Evolutionary conservation across 2,329 filamentous ascomycete species (phyloP), one percentile per base, ranked within the genome.

Genomic region (Fusarium sp.): DNA sequence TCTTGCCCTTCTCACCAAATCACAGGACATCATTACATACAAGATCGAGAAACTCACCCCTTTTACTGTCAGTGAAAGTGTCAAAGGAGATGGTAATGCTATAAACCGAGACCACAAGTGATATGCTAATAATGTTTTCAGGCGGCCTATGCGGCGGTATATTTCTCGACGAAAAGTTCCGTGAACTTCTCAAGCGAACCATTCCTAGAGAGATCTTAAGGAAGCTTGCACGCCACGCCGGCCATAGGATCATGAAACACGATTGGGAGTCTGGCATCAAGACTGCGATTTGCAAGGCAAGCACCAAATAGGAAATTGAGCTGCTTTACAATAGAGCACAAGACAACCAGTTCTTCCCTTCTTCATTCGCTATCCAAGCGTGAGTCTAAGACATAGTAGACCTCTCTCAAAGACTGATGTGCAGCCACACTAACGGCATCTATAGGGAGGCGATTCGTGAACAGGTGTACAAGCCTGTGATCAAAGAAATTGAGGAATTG

Each of bases 1-100:
- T 6, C 11, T n/a, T 23, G 4, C 4, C 6, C 16, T 26, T 40
- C 46, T 63, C 18, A 62, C 45, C 16, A 23, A 10, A 5, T 7
- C 6, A 2, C 8, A 44, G 80, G 81, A 83, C 11, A 67, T 83
- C 11, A 82, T 83, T 46, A 81, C 75, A 15, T 83, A 84, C 45
- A 73, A 72, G 16, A 66, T 82, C 9, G 50, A 52, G 0, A 65
- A 49, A 0, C 52, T 65, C 2, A 12, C 72, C 0, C 79, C 80
- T 0, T 70, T 81, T 23, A 52, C 50, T 0, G 67, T 84, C 0
- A 64, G 72, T 1, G 82, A 84, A 28, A 73, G 75, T 0, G 79
- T 82, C 1, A 72, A 73, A 33, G 82, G 82, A 1, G 72, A 79
- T 20, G 81, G 81, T 75, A 52, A 31, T 5, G 12, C 8, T 10